phyloP scores from a whole-genome alignment of 1,284 basidiomycete species.

The Leccinum angustisporum region DNA sequence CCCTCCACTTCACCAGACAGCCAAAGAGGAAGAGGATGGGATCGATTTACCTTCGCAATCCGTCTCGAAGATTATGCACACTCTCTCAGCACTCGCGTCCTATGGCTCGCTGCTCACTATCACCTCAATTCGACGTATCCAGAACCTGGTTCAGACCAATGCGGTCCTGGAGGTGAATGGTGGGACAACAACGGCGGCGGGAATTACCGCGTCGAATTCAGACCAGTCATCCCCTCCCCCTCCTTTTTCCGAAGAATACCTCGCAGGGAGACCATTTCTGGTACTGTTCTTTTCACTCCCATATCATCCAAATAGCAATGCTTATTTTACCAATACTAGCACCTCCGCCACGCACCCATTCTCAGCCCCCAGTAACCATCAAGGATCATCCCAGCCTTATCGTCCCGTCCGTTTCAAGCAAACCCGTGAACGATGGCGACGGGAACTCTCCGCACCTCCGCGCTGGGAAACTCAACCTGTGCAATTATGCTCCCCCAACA shows the following conservation, averaged over 20 bases:
- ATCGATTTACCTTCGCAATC: slow-evolving; percentile 62
- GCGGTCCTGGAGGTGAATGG: slow-evolving; percentile 50
- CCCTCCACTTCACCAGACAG: slow-evolving; percentile 24
- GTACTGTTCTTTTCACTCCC: slow-evolving; percentile 10
- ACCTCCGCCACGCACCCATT: background rate
- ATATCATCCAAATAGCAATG: background rate
- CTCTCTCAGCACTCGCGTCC: slow-evolving; percentile 61
- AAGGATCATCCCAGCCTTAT: slow-evolving; percentile 19
- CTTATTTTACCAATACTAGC: slow-evolving; percentile 15
- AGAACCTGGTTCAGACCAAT: slow-evolving; percentile 45
- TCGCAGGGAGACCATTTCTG: slow-evolving; percentile 24
- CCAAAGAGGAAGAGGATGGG: slow-evolving; percentile 41
- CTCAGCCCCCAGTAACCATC: slow-evolving; percentile 2
- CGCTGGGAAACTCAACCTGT: slow-evolving; percentile 25
- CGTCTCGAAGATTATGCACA: slow-evolving; percentile 74
- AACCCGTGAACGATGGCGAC: background rate
- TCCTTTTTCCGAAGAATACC: background rate
- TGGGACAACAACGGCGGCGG: slow-evolving; percentile 89
- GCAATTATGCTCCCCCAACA: slow-evolving; percentile 28
- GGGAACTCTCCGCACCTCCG: background rate
- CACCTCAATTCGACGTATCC: slow-evolving; percentile 34
- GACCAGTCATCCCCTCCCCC: slow-evolving; percentile 19
- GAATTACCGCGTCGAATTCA: slow-evolving; percentile 78
- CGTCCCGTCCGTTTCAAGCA: background rate
- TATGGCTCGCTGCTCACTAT: slow-evolving; percentile 69